Percentiles rank a stretch among this genome's conserved stretches.
Evolutionary conservation across 306 rosid genomes (phyloP).

Genomic region (Rosa multiflora): DNA sequence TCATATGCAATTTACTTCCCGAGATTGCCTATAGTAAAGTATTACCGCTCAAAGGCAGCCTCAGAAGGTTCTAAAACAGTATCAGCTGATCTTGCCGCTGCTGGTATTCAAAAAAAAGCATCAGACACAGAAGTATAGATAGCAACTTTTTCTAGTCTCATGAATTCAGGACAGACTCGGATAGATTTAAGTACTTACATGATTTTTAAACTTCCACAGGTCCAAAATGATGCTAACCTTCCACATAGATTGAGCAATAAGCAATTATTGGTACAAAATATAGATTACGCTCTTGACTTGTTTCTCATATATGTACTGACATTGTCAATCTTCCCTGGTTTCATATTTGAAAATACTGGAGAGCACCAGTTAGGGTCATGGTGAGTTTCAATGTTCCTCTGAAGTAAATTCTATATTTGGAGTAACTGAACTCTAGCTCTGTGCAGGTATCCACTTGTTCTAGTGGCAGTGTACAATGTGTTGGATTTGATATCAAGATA

Average conservation of each 20-base stretch:
- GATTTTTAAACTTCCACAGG: slow-evolving; percentile 35
- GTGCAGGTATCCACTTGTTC: slow-evolving; percentile 66
- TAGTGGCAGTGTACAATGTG: slow-evolving; percentile 61
- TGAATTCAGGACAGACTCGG: background rate
- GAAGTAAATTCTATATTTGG: background rate
- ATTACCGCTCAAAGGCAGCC: slow-evolving; percentile 79
- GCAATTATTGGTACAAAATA: slow-evolving; percentile 48
- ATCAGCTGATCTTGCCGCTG: slow-evolving; percentile 78
- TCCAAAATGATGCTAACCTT: slow-evolving; percentile 25
- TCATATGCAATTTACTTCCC: slow-evolving; percentile 71
- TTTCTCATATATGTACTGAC: slow-evolving; percentile 59
- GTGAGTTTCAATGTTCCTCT: slow-evolving; percentile 31
- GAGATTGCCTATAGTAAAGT: slow-evolving; percentile 73
- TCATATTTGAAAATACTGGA: slow-evolving; percentile 85
- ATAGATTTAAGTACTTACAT: background rate
- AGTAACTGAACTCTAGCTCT: background rate
- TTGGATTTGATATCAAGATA: slow-evolving; percentile 66
- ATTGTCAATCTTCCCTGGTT: slow-evolving; percentile 77
- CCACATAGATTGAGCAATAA: slow-evolving; percentile 50
- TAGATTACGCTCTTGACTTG: slow-evolving; percentile 59
- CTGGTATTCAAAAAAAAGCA: slow-evolving; percentile 46
- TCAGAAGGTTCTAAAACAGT: slow-evolving; percentile 82
- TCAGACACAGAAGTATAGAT: slow-evolving; percentile 35
- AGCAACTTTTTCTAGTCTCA: slow-evolving; percentile 9
- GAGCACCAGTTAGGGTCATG: slow-evolving; percentile 71